phyloP scores from a whole-genome alignment of 192 early-diverging fungal genomes.

The Pilaira anomala region DNA sequence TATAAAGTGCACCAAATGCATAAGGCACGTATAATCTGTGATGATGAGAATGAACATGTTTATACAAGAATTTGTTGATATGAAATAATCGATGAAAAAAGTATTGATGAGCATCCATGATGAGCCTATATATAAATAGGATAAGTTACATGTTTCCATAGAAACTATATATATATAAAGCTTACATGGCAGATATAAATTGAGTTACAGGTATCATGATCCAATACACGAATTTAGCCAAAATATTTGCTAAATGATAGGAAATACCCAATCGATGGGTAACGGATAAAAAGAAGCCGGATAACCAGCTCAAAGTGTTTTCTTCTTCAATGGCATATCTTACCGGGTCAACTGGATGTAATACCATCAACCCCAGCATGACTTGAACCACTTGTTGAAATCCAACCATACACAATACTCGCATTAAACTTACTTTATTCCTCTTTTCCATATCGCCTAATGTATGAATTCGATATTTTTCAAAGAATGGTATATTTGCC shows the following conservation, averaged over 20 bases:
- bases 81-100: conserved; percentile 75
- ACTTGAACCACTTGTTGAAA: conserved; percentile 70
- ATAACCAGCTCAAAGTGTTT: neutral
- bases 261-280: neutral
- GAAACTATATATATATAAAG: neutral
- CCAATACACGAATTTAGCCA: conserved; percentile 26
- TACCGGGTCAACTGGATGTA: conserved; percentile 17
- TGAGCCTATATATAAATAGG: conserved; percentile 27
- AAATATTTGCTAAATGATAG: conserved; percentile 1
- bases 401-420: conserved; percentile 63
- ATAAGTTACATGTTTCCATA: conserved; percentile 7
- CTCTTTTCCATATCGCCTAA: conserved; percentile 48
- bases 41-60: conserved; percentile 71
- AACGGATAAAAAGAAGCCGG: neutral
- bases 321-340: neutral
- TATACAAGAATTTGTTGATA: conserved; percentile 66
- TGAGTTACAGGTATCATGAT: conserved; percentile 31
- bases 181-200: conserved; percentile 54
- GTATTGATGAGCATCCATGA: conserved; percentile 62
- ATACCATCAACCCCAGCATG: conserved; percentile 32
- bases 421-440: conserved; percentile 61
- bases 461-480: conserved; percentile 67
- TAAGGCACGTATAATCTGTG: conserved; percentile 74
- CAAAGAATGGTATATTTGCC: conserved; percentile 56
- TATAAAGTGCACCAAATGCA: conserved; percentile 81